Base-by-base conservation (phyloP, 2,329 filamentous ascomycete genomes). In the Nemania serpens region DNA sequence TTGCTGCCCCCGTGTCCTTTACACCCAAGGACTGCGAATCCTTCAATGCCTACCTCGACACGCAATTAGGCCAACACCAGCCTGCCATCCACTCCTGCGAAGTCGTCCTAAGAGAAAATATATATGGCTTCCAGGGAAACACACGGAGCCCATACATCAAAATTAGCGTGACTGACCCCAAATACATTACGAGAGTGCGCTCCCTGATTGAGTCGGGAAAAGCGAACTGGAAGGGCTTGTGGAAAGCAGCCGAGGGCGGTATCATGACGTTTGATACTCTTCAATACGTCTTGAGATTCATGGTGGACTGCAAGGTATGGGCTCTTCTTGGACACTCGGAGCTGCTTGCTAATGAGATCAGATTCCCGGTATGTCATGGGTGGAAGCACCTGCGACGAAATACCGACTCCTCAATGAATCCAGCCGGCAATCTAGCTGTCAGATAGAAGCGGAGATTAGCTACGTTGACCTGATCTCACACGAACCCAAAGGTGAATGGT, bases 281-380 rank as follows among this genome's bases (percentile, higher is more conserved):
- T 59, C 91, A 96, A 80, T 99, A 97, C 73, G 87, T 98, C 25
- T 78, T 98, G 66, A 86, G 95, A 53, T 98, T 99, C 77, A 99
- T 99, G 95, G 94, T 99, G 51, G 95, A 99, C 75, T 96, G 91
- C 68, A 90, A 93, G 75, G 88, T 91, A 79, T 68, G 78, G 54
- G 3, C 46, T 39, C 12, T 55, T 15, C 7, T 15, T 9, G 29
- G 6, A 48, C 39, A 2, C 29, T 17, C 5, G 12, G 18, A 17
- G 18, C n/a, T n/a, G 46, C 37, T 43, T 59, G 59, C 66, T 73
- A 48, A 71, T 50, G 25, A 36, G 7, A 33, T 29, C 59, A 91
- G 84, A 89, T 99, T 46, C 84, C 90, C 58, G 95, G 95, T 65
- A 99, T 99, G 95, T 94, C 93, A 1, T 99, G 95, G 95, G 92